Base-by-base conservation (phyloP, 106 monocot genomes). In the Allium fistulosum region DNA sequence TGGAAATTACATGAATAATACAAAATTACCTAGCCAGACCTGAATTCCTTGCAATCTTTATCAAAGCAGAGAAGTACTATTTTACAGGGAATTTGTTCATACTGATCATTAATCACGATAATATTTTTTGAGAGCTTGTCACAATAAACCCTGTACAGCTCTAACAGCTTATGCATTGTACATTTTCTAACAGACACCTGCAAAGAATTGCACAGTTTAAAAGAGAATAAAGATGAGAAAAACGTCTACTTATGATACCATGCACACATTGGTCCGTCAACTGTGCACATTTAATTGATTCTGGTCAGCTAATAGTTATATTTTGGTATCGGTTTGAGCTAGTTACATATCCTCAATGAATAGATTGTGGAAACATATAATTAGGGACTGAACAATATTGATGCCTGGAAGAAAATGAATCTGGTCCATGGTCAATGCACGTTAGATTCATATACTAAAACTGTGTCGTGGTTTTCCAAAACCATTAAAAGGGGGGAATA, bases 71-170 rank as follows among this genome's bases (percentile, higher is more conserved):
- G 88, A 58, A 72, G 13, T 59, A 96, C 69, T n/a, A 92, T 74
- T 76, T 72, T 82, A 78, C 84, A 82, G 15, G 96, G 96, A 76
- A 96, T 96, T 76, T 88, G 83, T 75, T 96, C 96, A 68, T 88
- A 92, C 37, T 82, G 66, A 59, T 76, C 68, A 67, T 63, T 72
- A 53, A 80, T 48, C 46, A 58, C 53, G 60, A 83, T 14, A 59
- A 77, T 46, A 8, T 86, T 88, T 66, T 92, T 71, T n/a, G 82
- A 84, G 58, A 83, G 86, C 57, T 82, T 71, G 26, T 71, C 62
- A 83, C 96, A 96, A 59, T 96, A 96, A 65, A 50, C 70, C 22
- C 80, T 76, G 76, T 96, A 96, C 46, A 96, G 69, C 67, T 92
- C 79, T 66, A 96, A 55, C 64, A 96, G 78, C 63, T 82, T 91